Conservation (phyloP, 257 asterid species). For the Solanum virginianum region DNA sequence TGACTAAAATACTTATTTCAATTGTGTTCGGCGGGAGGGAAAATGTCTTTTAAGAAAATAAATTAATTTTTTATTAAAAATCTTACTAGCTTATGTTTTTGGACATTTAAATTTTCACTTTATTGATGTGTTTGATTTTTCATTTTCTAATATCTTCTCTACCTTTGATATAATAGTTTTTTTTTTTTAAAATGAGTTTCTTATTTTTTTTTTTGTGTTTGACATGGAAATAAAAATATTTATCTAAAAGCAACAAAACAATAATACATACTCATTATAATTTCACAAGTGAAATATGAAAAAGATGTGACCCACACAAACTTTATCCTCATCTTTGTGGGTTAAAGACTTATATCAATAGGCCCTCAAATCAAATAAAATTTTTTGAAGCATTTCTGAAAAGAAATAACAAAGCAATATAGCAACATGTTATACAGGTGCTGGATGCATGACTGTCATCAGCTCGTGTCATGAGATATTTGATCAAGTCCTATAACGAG, state of each 20-base stretch:
- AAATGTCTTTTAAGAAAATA: not conserved
- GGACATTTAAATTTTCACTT: not conserved
- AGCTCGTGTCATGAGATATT: too few relatives aligned
- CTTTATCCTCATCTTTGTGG: not conserved
- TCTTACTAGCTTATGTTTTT: not conserved
- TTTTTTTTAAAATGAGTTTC: too few relatives aligned
- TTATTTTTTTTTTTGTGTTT: not conserved
- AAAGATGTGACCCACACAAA: accelerated
- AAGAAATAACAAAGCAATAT: too few relatives aligned
- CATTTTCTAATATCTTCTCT: too few relatives aligned
- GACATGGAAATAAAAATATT: not conserved
- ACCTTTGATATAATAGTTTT: too few relatives aligned
- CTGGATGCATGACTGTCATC: too few relatives aligned
- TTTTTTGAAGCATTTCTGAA: not conserved
- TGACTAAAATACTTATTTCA: not conserved
- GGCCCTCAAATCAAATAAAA: not conserved
- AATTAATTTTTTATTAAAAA: not conserved
- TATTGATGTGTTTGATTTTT: not conserved
- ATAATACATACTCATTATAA: not conserved
- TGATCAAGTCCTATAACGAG: too few relatives aligned
- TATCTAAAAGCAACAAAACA: not conserved
- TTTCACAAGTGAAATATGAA: not conserved
- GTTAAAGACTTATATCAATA: too few relatives aligned
- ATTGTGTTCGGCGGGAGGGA: not conserved
- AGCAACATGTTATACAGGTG: too few relatives aligned